These are phyloP conservation scores for Talaromyces sp. DNA, from an alignment of 2,329 filamentous ascomycete species.

Conservation along the genomic window DNA sequence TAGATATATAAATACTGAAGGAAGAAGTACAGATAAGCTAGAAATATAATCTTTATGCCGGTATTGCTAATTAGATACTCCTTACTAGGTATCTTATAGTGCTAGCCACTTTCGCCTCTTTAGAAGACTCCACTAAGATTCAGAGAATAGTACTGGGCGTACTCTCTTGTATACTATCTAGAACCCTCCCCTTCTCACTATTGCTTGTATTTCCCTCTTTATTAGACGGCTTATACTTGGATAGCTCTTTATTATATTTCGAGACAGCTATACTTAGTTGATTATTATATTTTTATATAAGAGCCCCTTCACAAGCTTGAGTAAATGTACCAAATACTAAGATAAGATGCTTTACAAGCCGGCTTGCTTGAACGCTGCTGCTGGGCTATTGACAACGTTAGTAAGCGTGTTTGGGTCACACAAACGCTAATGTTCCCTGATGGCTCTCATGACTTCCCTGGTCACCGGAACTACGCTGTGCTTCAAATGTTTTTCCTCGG, in stretches of 20 bases:
- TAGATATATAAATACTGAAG: slow-evolving; percentile 49
- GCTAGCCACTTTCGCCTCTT: slow-evolving; percentile 2
- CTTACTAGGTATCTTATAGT: slow-evolving; percentile 5
- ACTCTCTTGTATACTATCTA: slow-evolving; percentile 35
- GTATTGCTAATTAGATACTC: slow-evolving; percentile 44
- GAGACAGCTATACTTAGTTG: slow-evolving; percentile 59
- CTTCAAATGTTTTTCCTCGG: too few species aligned
- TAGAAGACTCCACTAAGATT: slow-evolving; percentile 29
- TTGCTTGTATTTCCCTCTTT: slow-evolving; percentile 49
- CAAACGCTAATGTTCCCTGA: too few species aligned
- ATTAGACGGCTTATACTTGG: slow-evolving; percentile 46
- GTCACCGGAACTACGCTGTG: too few species aligned
- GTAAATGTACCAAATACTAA: background rate
- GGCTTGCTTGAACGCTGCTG: background rate
- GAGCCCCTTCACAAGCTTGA: background rate
- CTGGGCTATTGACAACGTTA: too few species aligned
- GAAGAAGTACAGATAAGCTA: slow-evolving; percentile 51
- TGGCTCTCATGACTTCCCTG: too few species aligned
- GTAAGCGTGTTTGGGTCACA: too few species aligned
- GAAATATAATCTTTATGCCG: slow-evolving; percentile 52
- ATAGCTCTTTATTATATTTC: slow-evolving; percentile 48
- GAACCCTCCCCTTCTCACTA: slow-evolving; percentile 48
- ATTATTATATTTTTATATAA: slow-evolving; percentile 26
- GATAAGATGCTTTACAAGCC: background rate
- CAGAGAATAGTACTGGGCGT: slow-evolving; percentile 31